These are phyloP conservation scores for Protoeuglena noctilucae DNA, from an alignment of 139 green algal genomes.

Conservation along the genomic window DNA sequence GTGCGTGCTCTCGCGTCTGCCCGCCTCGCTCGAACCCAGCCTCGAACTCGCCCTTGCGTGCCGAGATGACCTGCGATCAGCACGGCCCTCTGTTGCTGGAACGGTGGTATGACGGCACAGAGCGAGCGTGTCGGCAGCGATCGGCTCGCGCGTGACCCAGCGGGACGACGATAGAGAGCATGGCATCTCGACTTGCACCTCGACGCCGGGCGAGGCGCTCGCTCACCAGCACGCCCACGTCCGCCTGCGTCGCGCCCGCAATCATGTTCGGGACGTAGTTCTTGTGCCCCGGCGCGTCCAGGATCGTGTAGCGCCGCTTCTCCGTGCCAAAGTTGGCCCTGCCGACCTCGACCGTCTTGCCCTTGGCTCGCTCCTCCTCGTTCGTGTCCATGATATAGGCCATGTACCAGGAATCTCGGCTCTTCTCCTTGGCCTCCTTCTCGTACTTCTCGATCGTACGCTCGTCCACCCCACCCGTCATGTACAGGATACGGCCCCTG, in stretches of 20 bases:
- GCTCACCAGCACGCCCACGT: slow-evolving; percentile 77
- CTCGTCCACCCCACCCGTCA: slow-evolving; percentile 84
- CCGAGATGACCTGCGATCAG: slow-evolving; percentile 77
- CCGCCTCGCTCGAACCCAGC: slow-evolving; percentile 73
- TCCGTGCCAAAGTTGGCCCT: slow-evolving; percentile 66
- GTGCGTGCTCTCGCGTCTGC: slow-evolving; percentile 88
- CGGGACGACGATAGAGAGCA: too few species aligned
- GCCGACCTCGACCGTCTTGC: slow-evolving; percentile 95
- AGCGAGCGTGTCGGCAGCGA: background rate
- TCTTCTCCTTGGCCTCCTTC: slow-evolving; percentile 98
- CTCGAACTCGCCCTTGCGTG: slow-evolving; percentile 82
- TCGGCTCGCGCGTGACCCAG: background rate
- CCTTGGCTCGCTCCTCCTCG: slow-evolving; percentile 92
- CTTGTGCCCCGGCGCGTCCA: slow-evolving; percentile 90
- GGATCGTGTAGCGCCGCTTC: slow-evolving; percentile 59
- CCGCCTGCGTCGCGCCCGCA: slow-evolving; percentile 56
- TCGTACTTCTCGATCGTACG: slow-evolving; percentile 99
- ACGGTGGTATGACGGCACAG: background rate
- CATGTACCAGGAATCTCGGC: slow-evolving; percentile 95
- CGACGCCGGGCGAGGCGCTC: too few species aligned
- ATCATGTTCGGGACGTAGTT: slow-evolving; percentile 99
- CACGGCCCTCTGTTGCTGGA: slow-evolving; percentile 17
- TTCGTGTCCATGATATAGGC: slow-evolving; percentile 99
- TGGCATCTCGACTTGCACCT: too few species aligned
- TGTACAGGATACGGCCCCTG: slow-evolving; percentile 91